Percentiles rank a stretch among this genome's conserved stretches.
These are phyloP conservation scores for Sarcodon sp. DNA, from an alignment of 768 basidiomycete genomes.

Conservation along the genomic window DNA sequence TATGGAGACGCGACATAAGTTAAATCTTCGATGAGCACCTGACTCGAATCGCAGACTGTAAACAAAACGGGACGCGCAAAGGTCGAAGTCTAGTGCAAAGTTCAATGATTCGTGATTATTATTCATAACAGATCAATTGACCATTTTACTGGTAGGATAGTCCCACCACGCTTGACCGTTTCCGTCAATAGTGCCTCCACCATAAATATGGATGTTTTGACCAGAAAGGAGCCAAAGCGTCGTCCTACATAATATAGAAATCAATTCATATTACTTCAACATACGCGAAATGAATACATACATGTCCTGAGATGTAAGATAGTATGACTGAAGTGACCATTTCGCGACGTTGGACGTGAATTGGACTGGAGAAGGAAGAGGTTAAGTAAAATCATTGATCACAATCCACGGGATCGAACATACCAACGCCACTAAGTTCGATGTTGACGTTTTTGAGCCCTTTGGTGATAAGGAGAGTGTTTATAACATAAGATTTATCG, in stretches of 20 bases:
- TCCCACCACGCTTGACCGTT: slow-evolving; percentile 18
- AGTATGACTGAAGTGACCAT: slow-evolving; percentile 17
- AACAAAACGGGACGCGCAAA: slow-evolving; percentile 32
- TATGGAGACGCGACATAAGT: slow-evolving; percentile 25
- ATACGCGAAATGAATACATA: background rate
- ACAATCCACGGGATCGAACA: slow-evolving; percentile 6
- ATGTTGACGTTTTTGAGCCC: slow-evolving; percentile 13
- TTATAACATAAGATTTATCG: slow-evolving; percentile 7
- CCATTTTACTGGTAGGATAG: too few species aligned
- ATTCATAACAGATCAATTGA: too few species aligned
- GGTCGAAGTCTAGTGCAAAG: slow-evolving; percentile 12
- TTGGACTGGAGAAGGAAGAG: slow-evolving; percentile 2
- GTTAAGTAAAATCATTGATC: slow-evolving; percentile 9
- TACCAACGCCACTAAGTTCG: slow-evolving; percentile 11
- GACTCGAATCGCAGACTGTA: slow-evolving; percentile 27
- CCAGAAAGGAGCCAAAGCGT: slow-evolving; percentile 10
- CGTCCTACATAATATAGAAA: slow-evolving; percentile 1
- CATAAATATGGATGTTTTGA: slow-evolving; percentile 8
- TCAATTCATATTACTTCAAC: background rate
- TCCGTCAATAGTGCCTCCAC: slow-evolving; percentile 20
- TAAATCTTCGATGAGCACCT: slow-evolving; percentile 26
- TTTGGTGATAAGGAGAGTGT: slow-evolving; percentile 13
- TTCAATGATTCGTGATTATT: too few species aligned
- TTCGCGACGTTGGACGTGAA: slow-evolving; percentile 17
- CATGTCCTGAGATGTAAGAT: slow-evolving; percentile 15